phyloP scores from a whole-genome alignment of 2,329 filamentous ascomycete genomes.

The Aphanocladium album region DNA sequence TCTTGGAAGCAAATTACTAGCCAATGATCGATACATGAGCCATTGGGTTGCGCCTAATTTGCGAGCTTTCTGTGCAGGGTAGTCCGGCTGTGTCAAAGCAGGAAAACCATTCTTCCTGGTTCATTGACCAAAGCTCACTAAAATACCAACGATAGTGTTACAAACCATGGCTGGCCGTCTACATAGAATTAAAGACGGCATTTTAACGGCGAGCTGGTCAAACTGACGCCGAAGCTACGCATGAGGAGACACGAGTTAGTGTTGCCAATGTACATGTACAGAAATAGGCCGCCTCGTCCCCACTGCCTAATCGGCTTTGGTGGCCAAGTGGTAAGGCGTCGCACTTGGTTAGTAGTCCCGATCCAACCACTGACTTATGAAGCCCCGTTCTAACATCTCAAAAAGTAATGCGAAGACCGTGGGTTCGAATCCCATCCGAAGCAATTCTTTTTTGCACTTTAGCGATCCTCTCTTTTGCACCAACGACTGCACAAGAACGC shows the following conservation, averaged over 20 bases:
- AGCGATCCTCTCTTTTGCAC: too few relatives aligned
- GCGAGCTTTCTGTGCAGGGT: neutral
- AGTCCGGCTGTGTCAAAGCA: neutral
- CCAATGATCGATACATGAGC: too few relatives aligned
- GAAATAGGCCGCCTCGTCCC: neutral
- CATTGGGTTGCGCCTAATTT: neutral
- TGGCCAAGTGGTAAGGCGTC: conserved; percentile 16
- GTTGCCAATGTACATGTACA: neutral
- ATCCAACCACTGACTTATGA: neutral
- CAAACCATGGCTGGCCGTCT: too few relatives aligned
- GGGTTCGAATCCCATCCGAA: conserved; percentile 15
- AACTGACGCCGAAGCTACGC: neutral
- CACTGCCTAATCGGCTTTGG: conserved; percentile 12
- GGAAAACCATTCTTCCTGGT: neutral
- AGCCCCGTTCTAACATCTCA: neutral
- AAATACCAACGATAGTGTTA: neutral
- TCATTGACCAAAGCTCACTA: neutral
- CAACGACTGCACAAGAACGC: too few relatives aligned
- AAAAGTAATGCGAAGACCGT: conserved; percentile 14
- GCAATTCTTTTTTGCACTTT: neutral
- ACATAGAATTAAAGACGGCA: too few relatives aligned
- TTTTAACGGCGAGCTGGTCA: too few relatives aligned
- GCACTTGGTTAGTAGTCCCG: conserved; percentile 10
- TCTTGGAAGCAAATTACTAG: too few relatives aligned
- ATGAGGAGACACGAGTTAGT: neutral